Base-by-base conservation (phyloP, 192 early-diverging fungal species). In the Spinellus fusiger region DNA sequence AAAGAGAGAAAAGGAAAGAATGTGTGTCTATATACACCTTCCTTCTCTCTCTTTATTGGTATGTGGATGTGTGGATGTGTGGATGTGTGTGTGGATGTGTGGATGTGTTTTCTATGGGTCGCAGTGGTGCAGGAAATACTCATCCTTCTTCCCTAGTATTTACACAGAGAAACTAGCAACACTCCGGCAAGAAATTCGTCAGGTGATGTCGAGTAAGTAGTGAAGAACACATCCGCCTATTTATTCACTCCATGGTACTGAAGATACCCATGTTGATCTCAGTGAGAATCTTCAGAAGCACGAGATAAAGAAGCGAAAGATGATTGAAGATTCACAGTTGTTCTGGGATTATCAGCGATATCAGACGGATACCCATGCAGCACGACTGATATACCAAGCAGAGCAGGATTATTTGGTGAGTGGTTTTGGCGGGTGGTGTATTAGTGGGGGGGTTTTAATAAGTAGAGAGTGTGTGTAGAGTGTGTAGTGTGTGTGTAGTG, bases 261-360 rank as follows among this genome's bases (percentile, higher is more conserved):
- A n/a, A 74, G 88, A 86, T 48, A 79, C 78, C 4, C 87, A 92
- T 58, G 83, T 85, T 6, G 80, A 80, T 23, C 91, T 88, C 57
- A 68, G 71, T 51, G 87, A 92, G 55, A 77, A 80, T 18, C 61
- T 92, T 20, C 67, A 73, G 13, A 65, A 77, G 33, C 76, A 91
- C 16, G 82, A 82, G 34, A 59, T 64, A 6, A 78, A 83, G 23
- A 87, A 87, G 23, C 66, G 83, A 15, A 64, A 64, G 3, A 76
- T 80, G 26, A 83, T 88, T 52, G 48, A 61, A 9, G 68, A 77
- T 29, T 80, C 81, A 25, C 75, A 80, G 48, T 60, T 87, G 5
- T 86, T 84, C 40, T 71, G 79, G 54, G 85, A 93, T 57, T 89
- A 91, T 62, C 83, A 85, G 54, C 65, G 88, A 38, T 81, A 83